Base-by-base conservation (phyloP, 176 grass and related monocot genomes). In the Carex pumila region DNA sequence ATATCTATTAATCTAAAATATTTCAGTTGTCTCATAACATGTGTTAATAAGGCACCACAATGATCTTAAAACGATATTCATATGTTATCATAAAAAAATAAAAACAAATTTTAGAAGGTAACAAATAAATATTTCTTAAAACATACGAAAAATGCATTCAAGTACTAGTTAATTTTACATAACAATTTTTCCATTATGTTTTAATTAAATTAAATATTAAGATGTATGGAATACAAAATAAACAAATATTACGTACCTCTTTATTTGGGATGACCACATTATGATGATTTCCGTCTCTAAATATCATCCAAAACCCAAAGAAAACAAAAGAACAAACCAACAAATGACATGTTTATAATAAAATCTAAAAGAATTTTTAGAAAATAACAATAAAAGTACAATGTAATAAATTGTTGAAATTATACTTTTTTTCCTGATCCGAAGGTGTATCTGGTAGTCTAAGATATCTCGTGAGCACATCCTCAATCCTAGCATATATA, bases 391-490 rank as follows among this genome's bases (percentile, higher is more conserved):
- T 34, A 37, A 53, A 36, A 71, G 1, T 15, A 75, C 29, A 13
- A 50, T 50, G 47, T 50, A 52, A 29, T 14, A 31, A 12, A 57
- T 47, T 21, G 12, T 15, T 39, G 45, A 17, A 60, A 50, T 45
- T 50, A 71, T 72, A 17, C 30, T 5, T 25, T 25, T 21, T 39
- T 32, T 34, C 30, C 56, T 47, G 86, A 88, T 90, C 90, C 84
- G 50, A 25, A 14, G 68, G 18, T 88, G 81, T 80, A 61, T 94
- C 92, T 3, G 88, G 88, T 39, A 85, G 84, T 54, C 83, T 87
- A 31, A 94, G 84, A 62, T 92, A 94, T 60, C 86, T 92, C 0
- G 39, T 19, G n/a, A 94, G 72, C 1, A 94, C 90, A 82, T 94
- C 92, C 78, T 94, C 92, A 29, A 94, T 94, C 70, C 92, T 94